Conservation (phyloP, 768 basidiomycete species). For the Leucocoprinus birnbaumii region DNA sequence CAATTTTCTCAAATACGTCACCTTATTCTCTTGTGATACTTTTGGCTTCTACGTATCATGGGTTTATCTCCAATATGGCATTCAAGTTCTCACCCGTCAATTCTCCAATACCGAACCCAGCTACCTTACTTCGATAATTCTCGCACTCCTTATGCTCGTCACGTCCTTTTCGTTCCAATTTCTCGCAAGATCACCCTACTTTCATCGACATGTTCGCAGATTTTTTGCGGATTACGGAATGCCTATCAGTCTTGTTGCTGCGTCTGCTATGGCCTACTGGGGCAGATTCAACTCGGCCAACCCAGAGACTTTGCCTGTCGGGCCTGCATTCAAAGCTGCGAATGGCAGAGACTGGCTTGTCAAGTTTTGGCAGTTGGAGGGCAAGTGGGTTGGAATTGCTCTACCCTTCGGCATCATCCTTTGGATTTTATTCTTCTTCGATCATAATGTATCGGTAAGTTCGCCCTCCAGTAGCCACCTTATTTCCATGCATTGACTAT, state of each 20-base stretch:
- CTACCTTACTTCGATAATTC: constrained; percentile 61
- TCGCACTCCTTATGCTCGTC: constrained; percentile 76
- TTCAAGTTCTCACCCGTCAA: constrained; percentile 80
- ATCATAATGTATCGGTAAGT: constrained; percentile 87
- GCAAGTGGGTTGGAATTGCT: constrained; percentile 87
- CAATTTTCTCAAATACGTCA: constrained; percentile 84
- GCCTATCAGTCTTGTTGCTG: constrained; percentile 79
- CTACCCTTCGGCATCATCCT: constrained; percentile 87
- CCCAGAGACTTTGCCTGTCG: constrained; percentile 66
- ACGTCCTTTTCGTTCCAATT: constrained; percentile 71
- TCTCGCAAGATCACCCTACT: constrained; percentile 58
- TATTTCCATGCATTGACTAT: constrained; percentile 3
- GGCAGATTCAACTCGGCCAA: constrained; percentile 64
- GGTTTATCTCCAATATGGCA: constrained; percentile 88
- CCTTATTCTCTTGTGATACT: constrained; percentile 87
- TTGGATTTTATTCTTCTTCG: constrained; percentile 93
- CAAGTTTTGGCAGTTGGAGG: constrained; percentile 83
- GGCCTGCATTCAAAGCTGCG: constrained; percentile 67
- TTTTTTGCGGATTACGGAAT: constrained; percentile 89
- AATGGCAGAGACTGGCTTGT: constrained; percentile 81
- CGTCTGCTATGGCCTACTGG: constrained; percentile 85
- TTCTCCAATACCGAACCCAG: constrained; percentile 44
- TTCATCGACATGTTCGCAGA: constrained; percentile 71
- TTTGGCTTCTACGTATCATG: constrained; percentile 93
- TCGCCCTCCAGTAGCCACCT: background rate